These are phyloP conservation scores for Emiliania huxleyi DNA, from an alignment of 78 protist genomes.

Conservation along the genomic window DNA sequence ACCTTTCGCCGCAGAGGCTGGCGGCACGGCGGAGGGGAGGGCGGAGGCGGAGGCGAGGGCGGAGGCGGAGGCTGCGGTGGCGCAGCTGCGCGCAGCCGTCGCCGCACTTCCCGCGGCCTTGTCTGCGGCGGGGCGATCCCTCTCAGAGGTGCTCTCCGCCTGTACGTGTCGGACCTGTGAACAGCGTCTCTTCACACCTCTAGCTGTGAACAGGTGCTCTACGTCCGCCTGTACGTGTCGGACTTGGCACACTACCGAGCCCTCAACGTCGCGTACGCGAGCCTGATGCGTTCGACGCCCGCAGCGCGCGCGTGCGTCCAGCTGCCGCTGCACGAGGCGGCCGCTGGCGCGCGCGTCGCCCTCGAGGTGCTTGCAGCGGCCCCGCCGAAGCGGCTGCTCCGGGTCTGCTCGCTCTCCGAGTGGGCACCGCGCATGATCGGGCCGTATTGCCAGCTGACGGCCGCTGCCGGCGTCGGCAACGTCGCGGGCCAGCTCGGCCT, in stretches of 20 bases:
- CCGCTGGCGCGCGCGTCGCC: not conserved
- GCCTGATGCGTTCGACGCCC: not conserved
- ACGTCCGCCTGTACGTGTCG: not conserved
- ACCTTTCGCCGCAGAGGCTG: no score
- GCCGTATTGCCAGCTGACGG: conserved; percentile 43
- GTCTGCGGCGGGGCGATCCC: not conserved
- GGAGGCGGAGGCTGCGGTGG: not conserved
- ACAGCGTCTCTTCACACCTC: no score
- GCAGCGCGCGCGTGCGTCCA: conserved; percentile 8
- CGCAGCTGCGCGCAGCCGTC: not conserved
- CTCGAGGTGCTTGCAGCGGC: not conserved
- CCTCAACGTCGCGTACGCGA: not conserved
- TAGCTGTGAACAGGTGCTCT: not conserved
- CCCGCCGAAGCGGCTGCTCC: not conserved
- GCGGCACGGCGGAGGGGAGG: no score
- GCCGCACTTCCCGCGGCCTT: not conserved
- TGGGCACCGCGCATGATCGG: conserved; percentile 64
- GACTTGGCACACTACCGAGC: not conserved
- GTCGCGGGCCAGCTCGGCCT: conserved; percentile 25
- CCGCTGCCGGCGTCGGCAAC: not conserved
- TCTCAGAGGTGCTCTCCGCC: no score
- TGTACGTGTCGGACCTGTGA: no score
- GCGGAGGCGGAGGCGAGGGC: not conserved
- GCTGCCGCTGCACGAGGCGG: not conserved
- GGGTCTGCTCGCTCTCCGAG: conserved; percentile 48